Evolutionary conservation across 306 rosid species (phyloP).

Genomic region (Pyrus communis): DNA sequence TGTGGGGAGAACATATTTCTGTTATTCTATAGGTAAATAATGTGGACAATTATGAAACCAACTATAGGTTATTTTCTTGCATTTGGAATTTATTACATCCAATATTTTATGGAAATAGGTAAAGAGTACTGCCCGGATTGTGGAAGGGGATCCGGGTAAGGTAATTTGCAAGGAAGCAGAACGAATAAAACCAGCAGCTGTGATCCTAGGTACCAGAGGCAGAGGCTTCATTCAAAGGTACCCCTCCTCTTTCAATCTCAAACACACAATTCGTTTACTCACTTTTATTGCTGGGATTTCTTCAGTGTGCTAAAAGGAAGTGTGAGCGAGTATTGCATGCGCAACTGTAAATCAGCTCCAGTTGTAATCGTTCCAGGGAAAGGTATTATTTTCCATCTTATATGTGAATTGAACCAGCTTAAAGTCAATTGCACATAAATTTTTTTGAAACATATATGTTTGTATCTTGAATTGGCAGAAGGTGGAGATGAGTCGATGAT

Average conservation of each 20-base stretch:
- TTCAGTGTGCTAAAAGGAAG: slow-evolving; percentile 82
- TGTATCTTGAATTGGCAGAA: slow-evolving; percentile 37
- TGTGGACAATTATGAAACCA: neutral
- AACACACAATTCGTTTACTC: neutral
- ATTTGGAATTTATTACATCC: neutral
- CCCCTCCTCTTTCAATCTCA: neutral
- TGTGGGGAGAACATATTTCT: neutral
- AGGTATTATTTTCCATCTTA: slow-evolving; percentile 28
- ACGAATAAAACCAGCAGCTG: slow-evolving; percentile 62
- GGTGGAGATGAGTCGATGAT: slow-evolving; percentile 54
- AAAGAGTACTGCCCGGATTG: slow-evolving; percentile 54
- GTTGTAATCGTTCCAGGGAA: slow-evolving; percentile 75
- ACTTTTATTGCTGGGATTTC: slow-evolving; percentile 1
- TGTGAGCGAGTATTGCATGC: slow-evolving; percentile 73
- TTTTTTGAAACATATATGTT: neutral
- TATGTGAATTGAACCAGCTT: neutral
- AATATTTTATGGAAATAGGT: slow-evolving; percentile 34
- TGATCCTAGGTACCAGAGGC: slow-evolving; percentile 73
- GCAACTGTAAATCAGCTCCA: slow-evolving; percentile 77
- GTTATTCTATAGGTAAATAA: neutral
- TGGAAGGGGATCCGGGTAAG: slow-evolving; percentile 69
- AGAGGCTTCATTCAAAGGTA: slow-evolving; percentile 62
- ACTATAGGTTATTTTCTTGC: neutral
- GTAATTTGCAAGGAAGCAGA: slow-evolving; percentile 69
- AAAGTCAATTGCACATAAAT: neutral